Base-by-base conservation (phyloP, 1,139 yeast genomes). In the Protomyces inouyei region DNA sequence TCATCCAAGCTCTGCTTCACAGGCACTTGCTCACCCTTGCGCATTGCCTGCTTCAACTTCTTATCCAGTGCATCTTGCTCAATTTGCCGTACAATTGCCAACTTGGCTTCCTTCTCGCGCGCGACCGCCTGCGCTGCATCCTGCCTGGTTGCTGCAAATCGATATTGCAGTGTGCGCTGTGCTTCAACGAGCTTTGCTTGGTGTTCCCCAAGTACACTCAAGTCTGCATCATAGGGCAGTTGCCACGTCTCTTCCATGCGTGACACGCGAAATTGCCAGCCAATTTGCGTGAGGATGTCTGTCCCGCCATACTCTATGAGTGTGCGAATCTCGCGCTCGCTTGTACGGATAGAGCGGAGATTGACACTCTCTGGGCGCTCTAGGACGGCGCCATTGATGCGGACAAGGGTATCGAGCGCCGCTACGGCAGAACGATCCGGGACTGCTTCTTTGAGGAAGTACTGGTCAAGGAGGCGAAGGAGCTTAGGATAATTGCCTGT, bases 191-290 rank as follows among this genome's bases (percentile, higher is more conserved):
- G 52, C 37, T 59, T 59, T 10, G 10, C 48, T 18, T 52, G 57
- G 14, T 38, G 53, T 28, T 10, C 36, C 9, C 28, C 10, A 32
- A 59, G 23, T 2, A 51, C 51, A 14, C 40, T 32, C 35, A 59
- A 28, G 23, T 59, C 63, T 3, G 63, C 57, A 25, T 59, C 63
- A 25, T 59, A 59, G 18, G 63, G 57, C 36, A 59, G 21, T 6
- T 52, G 52, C 63, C 63, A 59, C 35, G 57, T 52, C 45, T 59
- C 63, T 21, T 59, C 57, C 63, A 59, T 59, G 32, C 55, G 43
- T 35, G 54, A 52, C 36, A 59, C 57, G 23, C 54, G 53, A 52
- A 59, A 59, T 6, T 32, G 38, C 63, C 63, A 59, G 21, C 63
- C 63, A 18, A 52, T 35, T 23, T 59, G 52, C 16, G 63, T 59